A percentile compares a stretch with the other conserved stretches of the same genome.
Evolutionary conservation across 768 basidiomycete genomes (phyloP).

Genomic region (Leucocoprinus sp.): DNA sequence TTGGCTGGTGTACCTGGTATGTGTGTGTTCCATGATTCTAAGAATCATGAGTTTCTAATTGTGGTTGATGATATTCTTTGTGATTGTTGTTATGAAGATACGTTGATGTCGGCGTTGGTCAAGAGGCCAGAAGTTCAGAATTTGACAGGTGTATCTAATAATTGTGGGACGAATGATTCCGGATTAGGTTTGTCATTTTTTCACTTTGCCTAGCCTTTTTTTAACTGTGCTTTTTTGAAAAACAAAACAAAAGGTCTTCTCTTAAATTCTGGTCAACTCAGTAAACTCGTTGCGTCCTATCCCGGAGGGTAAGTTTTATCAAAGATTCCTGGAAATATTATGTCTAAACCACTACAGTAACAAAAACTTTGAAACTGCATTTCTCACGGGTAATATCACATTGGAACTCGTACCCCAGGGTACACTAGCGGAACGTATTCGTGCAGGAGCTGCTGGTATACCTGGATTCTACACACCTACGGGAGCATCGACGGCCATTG

Average conservation of each 20-base stretch:
- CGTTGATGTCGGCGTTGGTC: conserved; percentile 69
- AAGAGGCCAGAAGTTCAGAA: conserved; percentile 65
- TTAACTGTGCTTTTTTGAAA: too few relatives aligned
- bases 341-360: too few relatives aligned
- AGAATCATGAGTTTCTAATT: neutral
- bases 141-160: conserved; percentile 83
- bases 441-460: conserved; percentile 85
- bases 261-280: conserved; percentile 64
- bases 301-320: conserved; percentile 59
- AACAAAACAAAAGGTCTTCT: conserved; percentile 64
- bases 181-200: conserved; percentile 49
- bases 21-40: conserved; percentile 8
- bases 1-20: conserved; percentile 81
- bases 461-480: conserved; percentile 94
- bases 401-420: conserved; percentile 90
- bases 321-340: conserved; percentile 3
- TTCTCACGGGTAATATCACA: conserved; percentile 73
- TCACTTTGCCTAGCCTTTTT: too few relatives aligned
- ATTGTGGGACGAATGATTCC: conserved; percentile 64
- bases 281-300: conserved; percentile 83
- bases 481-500: conserved; percentile 77
- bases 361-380: conserved; percentile 77
- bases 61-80: neutral
- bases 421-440: conserved; percentile 80
- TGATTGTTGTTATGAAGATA: conserved; percentile 59